A percentile compares a stretch with the other conserved stretches of the same genome.
Evolutionary conservation across 768 basidiomycete species (phyloP).

Genomic region (Asterophora parasitica): DNA sequence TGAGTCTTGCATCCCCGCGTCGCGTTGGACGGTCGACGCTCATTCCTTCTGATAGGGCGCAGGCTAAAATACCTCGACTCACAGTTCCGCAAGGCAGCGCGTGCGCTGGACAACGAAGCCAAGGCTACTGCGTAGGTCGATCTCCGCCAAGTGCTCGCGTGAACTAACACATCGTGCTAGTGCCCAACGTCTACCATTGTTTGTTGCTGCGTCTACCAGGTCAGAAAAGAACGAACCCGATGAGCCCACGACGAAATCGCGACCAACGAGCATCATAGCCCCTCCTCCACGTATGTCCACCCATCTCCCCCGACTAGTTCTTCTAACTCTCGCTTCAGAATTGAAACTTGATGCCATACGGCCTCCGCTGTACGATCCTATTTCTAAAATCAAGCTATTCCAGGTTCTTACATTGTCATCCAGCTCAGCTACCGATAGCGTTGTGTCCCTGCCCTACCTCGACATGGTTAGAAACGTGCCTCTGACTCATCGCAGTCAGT

Average conservation of each 20-base stretch:
- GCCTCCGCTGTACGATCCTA: constrained; percentile 13
- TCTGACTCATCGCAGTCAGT: constrained; percentile 40
- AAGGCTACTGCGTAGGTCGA: constrained; percentile 31
- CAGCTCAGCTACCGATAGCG: constrained; percentile 42
- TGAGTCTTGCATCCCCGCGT: not conserved
- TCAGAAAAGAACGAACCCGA: not conserved
- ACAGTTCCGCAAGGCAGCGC: constrained; percentile 38
- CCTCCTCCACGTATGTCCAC: constrained; percentile 10
- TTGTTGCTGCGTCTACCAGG: constrained; percentile 3
- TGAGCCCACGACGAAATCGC: constrained; percentile 6
- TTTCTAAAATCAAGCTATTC: not conserved
- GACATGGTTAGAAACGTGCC: constrained; percentile 44
- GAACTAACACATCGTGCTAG: not conserved
- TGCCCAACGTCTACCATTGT: constrained; percentile 11
- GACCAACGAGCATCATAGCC: constrained; percentile 13
- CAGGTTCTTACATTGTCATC: not conserved
- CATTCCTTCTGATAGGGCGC: constrained; percentile 18
- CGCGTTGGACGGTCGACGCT: constrained; percentile 1
- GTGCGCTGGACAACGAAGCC: constrained; percentile 39
- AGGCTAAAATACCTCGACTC: constrained; percentile 32
- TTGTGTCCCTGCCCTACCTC: constrained; percentile 45
- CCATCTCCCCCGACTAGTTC: not conserved
- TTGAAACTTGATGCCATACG: constrained; percentile 10
- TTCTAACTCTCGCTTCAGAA: constrained; percentile 4
- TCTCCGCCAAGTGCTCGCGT: not conserved